Base-by-base conservation (phyloP, 2,329 filamentous ascomycete species). In the Metarhizium sp. region DNA sequence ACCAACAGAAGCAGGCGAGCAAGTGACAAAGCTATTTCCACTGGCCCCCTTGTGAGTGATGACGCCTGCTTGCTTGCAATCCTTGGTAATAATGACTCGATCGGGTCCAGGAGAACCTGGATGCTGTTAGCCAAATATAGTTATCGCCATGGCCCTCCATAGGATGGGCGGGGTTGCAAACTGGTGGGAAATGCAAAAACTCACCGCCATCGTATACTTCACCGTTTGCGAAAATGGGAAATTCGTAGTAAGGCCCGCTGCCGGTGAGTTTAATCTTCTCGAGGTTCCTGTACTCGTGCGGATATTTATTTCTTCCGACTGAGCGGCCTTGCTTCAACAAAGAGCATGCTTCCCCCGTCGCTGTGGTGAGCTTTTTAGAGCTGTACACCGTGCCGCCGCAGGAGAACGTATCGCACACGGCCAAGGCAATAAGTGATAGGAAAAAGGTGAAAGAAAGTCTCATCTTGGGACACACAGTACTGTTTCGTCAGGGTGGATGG, bases 61-160 rank as follows among this genome's bases (percentile, higher is more conserved):
- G 47, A 76, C 72, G 45, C 81, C 83, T n/a, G 81, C 83, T 40
- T 77, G 73, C 56, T 75, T 60, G 59, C 82, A 76, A 11, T 70
- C 58, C 0, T 65, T 72, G 66, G 81, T 85, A 69, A 86, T 81
- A 36, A 87, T 68, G 53, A 86, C 80, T 50, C 84, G 79, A 64
- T 86, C 83, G 20, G 84, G 70, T 47, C 84, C 83, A 1, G 84
- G 84, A 2, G 76, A 79, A 20, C 81, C 82, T 78, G 53, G 6
- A 14, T 8, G 32, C 20, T 7, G 42, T 58, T 30, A 58, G 54
- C 20, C 42, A 25, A 18, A 43, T n/a, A 14, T 43, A 43, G n/a
- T 43, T n/a, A 50, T 38, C 57, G 8, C 32, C 36, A 38, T 50
- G 20, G 30, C 36, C n/a, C 5, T 36, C 34, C 7, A 36, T 36